Conservation (phyloP, 805 yeast species). For the Pichia nanzhaoensis region DNA sequence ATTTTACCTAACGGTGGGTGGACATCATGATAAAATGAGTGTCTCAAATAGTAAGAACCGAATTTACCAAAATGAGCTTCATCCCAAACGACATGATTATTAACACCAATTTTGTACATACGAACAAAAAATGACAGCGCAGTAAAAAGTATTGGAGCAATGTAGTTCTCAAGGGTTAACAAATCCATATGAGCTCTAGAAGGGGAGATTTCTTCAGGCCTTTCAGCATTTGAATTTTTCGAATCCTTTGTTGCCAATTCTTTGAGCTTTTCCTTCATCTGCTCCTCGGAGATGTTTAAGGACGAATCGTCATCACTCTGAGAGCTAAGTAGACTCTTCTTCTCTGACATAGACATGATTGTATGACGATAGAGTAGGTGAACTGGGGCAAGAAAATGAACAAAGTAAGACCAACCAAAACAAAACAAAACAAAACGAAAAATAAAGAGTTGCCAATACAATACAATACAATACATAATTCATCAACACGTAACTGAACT, state of each 20-base stretch:
- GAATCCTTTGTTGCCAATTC: constrained; percentile 23
- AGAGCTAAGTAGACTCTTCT: not conserved
- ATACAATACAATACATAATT: no score
- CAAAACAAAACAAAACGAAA: not conserved
- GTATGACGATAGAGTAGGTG: not conserved
- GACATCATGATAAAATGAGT: constrained; percentile 78
- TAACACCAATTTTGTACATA: constrained; percentile 65
- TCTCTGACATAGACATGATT: constrained; percentile 4
- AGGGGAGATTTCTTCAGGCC: constrained; percentile 15
- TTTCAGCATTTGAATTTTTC: not conserved
- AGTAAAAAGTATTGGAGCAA: constrained; percentile 63
- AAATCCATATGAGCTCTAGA: constrained; percentile 12
- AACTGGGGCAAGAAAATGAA: not conserved
- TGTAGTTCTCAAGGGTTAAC: constrained; percentile 25
- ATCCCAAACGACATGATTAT: constrained; percentile 86
- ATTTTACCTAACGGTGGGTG: constrained; percentile 85
- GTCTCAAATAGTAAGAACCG: constrained; percentile 72
- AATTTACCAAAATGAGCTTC: constrained; percentile 94
- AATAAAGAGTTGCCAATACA: no score
- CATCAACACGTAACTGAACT: no score
- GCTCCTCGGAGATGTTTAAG: constrained; percentile 22
- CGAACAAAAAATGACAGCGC: constrained; percentile 63
- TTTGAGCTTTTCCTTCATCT: constrained; percentile 27
- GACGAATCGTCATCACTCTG: not conserved
- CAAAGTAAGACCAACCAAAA: not conserved